Evolutionary conservation across 768 basidiomycete species (phyloP).

Genomic region (Suillus placidus): DNA sequence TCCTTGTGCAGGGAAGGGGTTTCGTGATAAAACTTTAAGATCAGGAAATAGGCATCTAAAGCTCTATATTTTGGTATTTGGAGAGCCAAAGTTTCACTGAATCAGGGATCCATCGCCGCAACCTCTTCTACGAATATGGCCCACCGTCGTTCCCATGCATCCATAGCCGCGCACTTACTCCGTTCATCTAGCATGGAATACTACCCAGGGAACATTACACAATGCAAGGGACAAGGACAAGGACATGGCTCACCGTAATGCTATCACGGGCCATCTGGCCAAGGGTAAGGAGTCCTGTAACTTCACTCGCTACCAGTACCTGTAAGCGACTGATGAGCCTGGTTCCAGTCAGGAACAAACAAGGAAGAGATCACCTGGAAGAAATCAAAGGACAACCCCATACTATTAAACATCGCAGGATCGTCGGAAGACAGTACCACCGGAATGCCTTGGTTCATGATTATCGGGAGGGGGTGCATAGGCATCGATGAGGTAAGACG

Average conservation of each 20-base stretch:
- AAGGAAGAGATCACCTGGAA: conserved; percentile 52
- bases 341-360: neutral
- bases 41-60: neutral
- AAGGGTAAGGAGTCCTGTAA: conserved; percentile 61
- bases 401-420: conserved; percentile 71
- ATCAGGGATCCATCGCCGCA: conserved; percentile 24
- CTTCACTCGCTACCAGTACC: conserved; percentile 67
- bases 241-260: conserved; percentile 45
- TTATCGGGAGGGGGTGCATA: conserved; percentile 67
- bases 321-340: conserved; percentile 19
- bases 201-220: conserved; percentile 32
- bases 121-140: conserved; percentile 43
- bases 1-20: too few species aligned
- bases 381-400: conserved; percentile 76
- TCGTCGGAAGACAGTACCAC: conserved; percentile 74
- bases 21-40: too few species aligned
- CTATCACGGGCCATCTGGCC: conserved; percentile 64
- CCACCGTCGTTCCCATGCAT: conserved; percentile 51
- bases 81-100: conserved; percentile 10
- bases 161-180: conserved; percentile 47
- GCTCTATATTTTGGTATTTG: neutral
- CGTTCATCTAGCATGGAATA: conserved; percentile 50
- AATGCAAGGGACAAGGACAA: neutral
- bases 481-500: conserved; percentile 76
- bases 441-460: conserved; percentile 70